Conservation (phyloP, 2,329 filamentous ascomycete species). For the Metarhizium album region DNA sequence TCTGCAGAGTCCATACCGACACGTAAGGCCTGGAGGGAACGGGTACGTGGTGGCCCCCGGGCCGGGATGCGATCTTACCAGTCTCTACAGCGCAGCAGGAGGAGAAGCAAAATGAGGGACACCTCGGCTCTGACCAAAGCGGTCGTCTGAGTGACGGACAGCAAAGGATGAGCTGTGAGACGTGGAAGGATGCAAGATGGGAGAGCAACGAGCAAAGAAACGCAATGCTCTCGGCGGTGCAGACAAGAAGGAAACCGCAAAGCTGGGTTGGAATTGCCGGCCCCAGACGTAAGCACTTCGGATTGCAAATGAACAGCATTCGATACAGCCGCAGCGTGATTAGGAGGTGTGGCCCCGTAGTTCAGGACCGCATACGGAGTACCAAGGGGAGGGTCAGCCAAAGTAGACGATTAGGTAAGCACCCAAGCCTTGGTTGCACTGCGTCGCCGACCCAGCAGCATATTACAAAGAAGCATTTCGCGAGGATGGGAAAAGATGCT, state of each 20-base stretch:
- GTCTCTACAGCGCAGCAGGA: not conserved
- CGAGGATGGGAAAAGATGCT: no score
- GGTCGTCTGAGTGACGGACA: not conserved
- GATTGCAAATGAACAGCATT: conserved; percentile 22
- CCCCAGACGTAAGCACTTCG: conserved; percentile 7
- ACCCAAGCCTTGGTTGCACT: not conserved
- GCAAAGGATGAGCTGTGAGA: not conserved
- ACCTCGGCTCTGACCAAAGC: not conserved
- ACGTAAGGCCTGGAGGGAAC: not conserved
- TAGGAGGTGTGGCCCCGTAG: conserved; percentile 16
- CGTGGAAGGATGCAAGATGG: not conserved
- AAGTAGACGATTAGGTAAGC: conserved; percentile 15
- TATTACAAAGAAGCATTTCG: not conserved
- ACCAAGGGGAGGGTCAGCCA: conserved; percentile 10
- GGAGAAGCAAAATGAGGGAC: conserved; percentile 1
- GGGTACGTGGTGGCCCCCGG: not conserved
- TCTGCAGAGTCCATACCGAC: not conserved
- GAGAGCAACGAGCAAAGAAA: not conserved
- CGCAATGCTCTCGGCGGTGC: not conserved
- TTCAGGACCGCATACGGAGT: not conserved
- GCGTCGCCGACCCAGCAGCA: not conserved
- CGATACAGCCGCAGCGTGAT: conserved; percentile 18
- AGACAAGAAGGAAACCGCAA: conserved; percentile 1
- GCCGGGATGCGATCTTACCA: conserved; percentile 5
- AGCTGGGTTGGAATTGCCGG: conserved; percentile 2